Percentiles rank a stretch among this genome's conserved stretches.
Evolutionary conservation across 2,329 filamentous ascomycete genomes (phyloP).

Genomic region (Xylaria sp.): DNA sequence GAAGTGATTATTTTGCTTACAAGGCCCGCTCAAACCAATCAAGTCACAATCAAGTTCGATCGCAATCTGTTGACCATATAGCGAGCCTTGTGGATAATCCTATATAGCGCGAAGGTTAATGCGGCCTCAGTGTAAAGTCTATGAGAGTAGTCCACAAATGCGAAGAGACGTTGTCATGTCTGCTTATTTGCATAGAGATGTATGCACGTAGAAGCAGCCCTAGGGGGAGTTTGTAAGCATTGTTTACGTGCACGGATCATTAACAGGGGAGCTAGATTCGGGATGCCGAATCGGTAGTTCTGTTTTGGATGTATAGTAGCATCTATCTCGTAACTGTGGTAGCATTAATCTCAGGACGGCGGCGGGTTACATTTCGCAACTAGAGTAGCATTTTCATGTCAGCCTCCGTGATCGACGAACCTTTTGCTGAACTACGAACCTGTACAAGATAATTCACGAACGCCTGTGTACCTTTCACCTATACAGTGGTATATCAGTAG

Average conservation of each 20-base stretch:
- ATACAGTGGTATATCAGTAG: too few relatives aligned
- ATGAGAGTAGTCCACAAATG: too few relatives aligned
- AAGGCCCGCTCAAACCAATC: too few relatives aligned
- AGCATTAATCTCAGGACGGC: not conserved
- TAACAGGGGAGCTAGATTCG: too few relatives aligned
- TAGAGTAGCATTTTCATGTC: not conserved
- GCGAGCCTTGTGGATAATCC: too few relatives aligned
- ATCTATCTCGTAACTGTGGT: not conserved
- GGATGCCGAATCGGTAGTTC: not conserved
- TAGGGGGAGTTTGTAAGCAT: too few relatives aligned
- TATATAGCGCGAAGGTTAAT: not conserved
- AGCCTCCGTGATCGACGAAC: not conserved
- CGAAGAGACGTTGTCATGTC: not conserved
- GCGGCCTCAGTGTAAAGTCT: not conserved
- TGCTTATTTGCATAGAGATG: not conserved
- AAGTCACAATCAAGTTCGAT: too few relatives aligned
- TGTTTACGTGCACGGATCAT: too few relatives aligned
- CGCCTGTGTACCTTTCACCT: too few relatives aligned
- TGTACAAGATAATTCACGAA: too few relatives aligned
- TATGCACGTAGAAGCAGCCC: not conserved
- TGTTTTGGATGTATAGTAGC: not conserved
- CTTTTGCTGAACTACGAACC: not conserved
- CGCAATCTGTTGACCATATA: too few relatives aligned
- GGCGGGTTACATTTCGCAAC: not conserved
- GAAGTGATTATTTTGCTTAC: too few relatives aligned